A percentile compares a stretch with the other conserved stretches of the same genome.
Evolutionary conservation across 2,329 filamentous ascomycete species (phyloP).

Genomic region (Tolypocladium inflatum): DNA sequence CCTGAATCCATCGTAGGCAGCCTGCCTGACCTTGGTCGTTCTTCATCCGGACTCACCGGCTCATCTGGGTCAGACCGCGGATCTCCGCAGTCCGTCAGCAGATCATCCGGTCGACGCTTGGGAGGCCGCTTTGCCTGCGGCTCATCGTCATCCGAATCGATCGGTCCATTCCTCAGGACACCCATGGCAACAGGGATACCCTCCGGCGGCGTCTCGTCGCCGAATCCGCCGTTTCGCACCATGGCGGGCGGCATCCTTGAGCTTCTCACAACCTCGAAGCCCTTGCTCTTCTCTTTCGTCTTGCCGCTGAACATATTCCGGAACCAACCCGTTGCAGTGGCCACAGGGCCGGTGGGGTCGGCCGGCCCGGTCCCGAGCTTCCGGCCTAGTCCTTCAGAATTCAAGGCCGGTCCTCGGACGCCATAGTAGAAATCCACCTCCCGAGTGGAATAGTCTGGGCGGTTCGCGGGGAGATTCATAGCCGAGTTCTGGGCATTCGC

Average conservation of each 20-base stretch:
- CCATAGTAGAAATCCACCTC: conserved; percentile 98
- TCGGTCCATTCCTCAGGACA: conserved; percentile 48
- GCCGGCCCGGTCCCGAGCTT: conserved; percentile 89
- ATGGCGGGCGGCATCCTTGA: conserved; percentile 75
- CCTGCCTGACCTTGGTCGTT: conserved; percentile 5
- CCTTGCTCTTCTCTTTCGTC: conserved; percentile 89
- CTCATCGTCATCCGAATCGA: conserved; percentile 53
- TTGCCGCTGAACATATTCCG: conserved; percentile 70
- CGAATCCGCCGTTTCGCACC: conserved; percentile 39
- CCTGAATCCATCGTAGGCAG: background rate
- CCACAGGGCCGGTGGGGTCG: conserved; percentile 85
- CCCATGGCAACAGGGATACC: conserved; percentile 57
- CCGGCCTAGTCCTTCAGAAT: conserved; percentile 68
- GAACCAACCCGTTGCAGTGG: conserved; percentile 85
- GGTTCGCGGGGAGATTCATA: conserved; percentile 37
- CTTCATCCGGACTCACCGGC: conserved; percentile 20
- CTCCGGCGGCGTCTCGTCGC: conserved; percentile 57
- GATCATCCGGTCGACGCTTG: conserved; percentile 20
- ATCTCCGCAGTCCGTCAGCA: conserved; percentile 37
- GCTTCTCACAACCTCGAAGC: conserved; percentile 92
- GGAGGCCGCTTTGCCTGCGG: conserved; percentile 11
- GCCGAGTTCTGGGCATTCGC: conserved; percentile 19
- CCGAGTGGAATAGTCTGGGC: conserved; percentile 81
- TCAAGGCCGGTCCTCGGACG: conserved; percentile 78
- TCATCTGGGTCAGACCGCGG: conserved; percentile 38